Conservation (phyloP, 2,329 filamentous ascomycete genomes). For the Rhytidhysteron rufulum region DNA sequence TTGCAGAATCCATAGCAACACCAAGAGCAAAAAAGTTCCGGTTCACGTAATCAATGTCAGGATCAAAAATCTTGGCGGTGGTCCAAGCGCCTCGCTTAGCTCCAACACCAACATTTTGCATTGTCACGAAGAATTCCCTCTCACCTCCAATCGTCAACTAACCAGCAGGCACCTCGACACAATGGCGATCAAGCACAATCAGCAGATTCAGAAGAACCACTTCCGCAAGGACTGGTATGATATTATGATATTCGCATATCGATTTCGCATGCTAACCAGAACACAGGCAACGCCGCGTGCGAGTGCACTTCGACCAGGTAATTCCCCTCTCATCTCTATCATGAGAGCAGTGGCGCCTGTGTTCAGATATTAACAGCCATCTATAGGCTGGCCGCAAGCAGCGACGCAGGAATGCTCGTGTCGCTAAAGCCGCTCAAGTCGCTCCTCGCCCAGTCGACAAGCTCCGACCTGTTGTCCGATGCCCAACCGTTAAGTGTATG, state of each 20-base stretch:
- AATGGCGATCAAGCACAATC: constrained; percentile 98
- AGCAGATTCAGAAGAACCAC: constrained; percentile 92
- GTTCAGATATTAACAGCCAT: constrained; percentile 30
- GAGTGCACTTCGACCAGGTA: constrained; percentile 99
- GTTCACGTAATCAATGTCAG: too few relatives aligned
- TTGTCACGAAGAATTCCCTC: too few relatives aligned
- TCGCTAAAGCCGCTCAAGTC: constrained; percentile 90
- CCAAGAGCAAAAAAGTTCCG: too few relatives aligned
- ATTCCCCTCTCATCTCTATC: constrained; percentile 47
- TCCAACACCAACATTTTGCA: too few relatives aligned
- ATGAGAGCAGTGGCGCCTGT: constrained; percentile 53
- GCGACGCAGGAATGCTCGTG: constrained; percentile 84
- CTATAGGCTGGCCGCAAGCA: constrained; percentile 90
- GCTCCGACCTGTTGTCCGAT: constrained; percentile 92
- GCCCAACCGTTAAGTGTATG: constrained; percentile 84
- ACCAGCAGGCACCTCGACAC: constrained; percentile 14
- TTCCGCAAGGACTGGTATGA: constrained; percentile 64
- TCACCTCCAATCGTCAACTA: too few relatives aligned
- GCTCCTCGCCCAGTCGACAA: constrained; percentile 97
- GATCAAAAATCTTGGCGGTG: not conserved
- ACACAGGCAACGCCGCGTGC: constrained; percentile 88
- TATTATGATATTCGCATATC: constrained; percentile 17
- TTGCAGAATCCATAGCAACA: too few relatives aligned
- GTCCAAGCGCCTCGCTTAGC: too few relatives aligned
- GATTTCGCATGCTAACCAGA: constrained; percentile 17